Evolutionary conservation across 2,329 filamentous ascomycete species (phyloP).

Genomic region (Cladosporium sp.): DNA sequence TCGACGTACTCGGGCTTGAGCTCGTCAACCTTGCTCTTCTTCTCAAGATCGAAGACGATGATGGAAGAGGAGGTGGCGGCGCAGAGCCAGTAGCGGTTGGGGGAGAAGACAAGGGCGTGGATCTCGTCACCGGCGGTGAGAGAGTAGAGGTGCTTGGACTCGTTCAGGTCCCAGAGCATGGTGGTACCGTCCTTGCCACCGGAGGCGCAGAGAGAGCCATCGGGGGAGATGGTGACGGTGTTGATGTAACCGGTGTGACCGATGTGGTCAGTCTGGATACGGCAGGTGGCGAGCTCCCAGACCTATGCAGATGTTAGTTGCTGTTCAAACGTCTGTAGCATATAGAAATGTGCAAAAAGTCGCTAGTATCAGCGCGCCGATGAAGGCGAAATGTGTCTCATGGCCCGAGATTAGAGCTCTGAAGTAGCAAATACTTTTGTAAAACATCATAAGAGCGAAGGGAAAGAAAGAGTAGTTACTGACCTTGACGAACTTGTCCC

Average conservation of each 20-base stretch:
- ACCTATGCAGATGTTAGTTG: conserved; percentile 59
- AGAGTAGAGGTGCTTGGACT: conserved; percentile 99
- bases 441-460: conserved; percentile 78
- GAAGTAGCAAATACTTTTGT: conserved; percentile 99
- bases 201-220: conserved; percentile 97
- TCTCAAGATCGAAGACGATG: conserved; percentile 99
- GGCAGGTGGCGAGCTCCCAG: conserved; percentile 99
- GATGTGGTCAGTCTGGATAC: conserved; percentile 99
- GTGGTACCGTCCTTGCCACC: conserved; percentile 99
- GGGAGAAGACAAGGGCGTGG: conserved; percentile 99
- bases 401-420: conserved; percentile 79
- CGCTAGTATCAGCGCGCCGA: conserved; percentile 73
- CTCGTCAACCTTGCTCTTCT: conserved; percentile 99
- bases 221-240: conserved; percentile 99
- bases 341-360: conserved; percentile 10
- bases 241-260: conserved; percentile 99
- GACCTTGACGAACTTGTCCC: conserved; percentile 99
- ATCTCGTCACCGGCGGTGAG: conserved; percentile 99
- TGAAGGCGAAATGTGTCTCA: conserved; percentile 86
- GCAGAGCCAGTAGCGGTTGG: conserved; percentile 99
- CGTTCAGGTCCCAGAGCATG: conserved; percentile 99
- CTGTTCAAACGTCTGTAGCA: not conserved
- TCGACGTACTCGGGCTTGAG: conserved; percentile 97
- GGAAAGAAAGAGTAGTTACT: conserved; percentile 43
- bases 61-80: conserved; percentile 95